A percentile compares a stretch with the other conserved stretches of the same genome.
These are phyloP conservation scores for Apiotrichum sp. DNA, from an alignment of 1,284 basidiomycete species.

Conservation along the genomic window DNA sequence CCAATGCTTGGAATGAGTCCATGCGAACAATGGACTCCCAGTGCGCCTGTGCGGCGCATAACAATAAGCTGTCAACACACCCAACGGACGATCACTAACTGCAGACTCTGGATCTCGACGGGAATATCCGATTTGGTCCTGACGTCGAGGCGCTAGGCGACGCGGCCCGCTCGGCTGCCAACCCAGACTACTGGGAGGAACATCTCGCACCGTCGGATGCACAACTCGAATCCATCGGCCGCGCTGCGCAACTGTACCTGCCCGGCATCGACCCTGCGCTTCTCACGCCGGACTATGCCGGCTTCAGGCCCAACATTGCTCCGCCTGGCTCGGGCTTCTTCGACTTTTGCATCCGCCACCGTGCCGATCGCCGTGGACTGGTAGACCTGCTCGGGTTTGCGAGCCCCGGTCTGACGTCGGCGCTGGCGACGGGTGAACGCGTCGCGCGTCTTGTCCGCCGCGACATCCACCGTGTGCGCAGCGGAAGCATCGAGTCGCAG, in stretches of 20 bases:
- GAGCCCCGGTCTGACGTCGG: conserved; percentile 52
- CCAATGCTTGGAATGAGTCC: no score
- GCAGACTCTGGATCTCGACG: conserved; percentile 73
- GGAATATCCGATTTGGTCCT: conserved; percentile 86
- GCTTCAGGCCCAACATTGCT: conserved; percentile 82
- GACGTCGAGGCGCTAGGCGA: conserved; percentile 81
- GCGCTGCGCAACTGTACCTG: conserved; percentile 59
- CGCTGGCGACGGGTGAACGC: conserved; percentile 50
- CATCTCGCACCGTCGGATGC: conserved; percentile 65
- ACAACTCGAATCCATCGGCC: conserved; percentile 59
- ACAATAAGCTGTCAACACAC: no score
- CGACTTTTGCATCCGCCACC: conserved; percentile 61
- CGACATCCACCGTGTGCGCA: conserved; percentile 39
- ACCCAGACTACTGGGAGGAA: conserved; percentile 68
- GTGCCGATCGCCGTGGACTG: conserved; percentile 36
- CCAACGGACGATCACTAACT: conserved; percentile 9
- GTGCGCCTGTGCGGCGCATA: no score
- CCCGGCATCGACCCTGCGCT: conserved; percentile 61
- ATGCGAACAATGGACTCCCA: no score
- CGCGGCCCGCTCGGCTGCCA: conserved; percentile 49
- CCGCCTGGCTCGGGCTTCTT: conserved; percentile 69
- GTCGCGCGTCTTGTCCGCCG: conserved; percentile 47
- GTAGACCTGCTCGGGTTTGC: conserved; percentile 52
- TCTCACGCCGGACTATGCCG: conserved; percentile 81
- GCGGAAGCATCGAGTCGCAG: neutral